These are phyloP conservation scores for Cytospora leucostoma DNA, from an alignment of 2,329 filamentous ascomycete species.

Conservation along the genomic window DNA sequence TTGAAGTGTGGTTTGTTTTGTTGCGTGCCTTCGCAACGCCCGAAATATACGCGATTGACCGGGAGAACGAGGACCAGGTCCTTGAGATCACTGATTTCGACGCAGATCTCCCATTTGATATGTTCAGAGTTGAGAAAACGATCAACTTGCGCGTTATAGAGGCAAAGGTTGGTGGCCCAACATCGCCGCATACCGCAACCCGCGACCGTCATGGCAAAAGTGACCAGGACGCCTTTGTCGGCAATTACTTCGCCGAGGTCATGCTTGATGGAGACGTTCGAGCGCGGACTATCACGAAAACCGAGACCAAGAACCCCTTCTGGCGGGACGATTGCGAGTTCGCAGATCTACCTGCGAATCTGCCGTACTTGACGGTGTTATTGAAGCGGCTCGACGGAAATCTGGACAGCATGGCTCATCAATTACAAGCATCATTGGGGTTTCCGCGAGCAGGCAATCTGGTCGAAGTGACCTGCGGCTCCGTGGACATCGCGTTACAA, in stretches of 20 bases:
- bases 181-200: slow-evolving; percentile 32
- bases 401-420: slow-evolving; percentile 48
- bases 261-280: slow-evolving; percentile 78
- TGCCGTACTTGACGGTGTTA: slow-evolving; percentile 70
- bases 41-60: slow-evolving; percentile 74
- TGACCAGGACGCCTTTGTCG: slow-evolving; percentile 51
- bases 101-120: slow-evolving; percentile 46
- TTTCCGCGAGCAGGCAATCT: slow-evolving; percentile 46
- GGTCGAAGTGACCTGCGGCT: slow-evolving; percentile 61
- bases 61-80: slow-evolving; percentile 45
- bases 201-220: slow-evolving; percentile 38
- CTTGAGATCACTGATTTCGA: slow-evolving; percentile 45
- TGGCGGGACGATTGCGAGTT: slow-evolving; percentile 85
- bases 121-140: slow-evolving; percentile 64
- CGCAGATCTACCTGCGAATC: slow-evolving; percentile 66
- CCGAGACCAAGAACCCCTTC: slow-evolving; percentile 71
- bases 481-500: slow-evolving; percentile 80
- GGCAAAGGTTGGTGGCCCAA: slow-evolving; percentile 57
- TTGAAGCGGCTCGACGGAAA: slow-evolving; percentile 66
- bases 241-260: slow-evolving; percentile 78
- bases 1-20: slow-evolving; percentile 96
- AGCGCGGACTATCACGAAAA: slow-evolving; percentile 72
- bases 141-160: slow-evolving; percentile 61
- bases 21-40: slow-evolving; percentile 89
- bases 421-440: slow-evolving; percentile 46